These are phyloP conservation scores for Pleurotus cornucopiae DNA, from an alignment of 768 basidiomycete species.

Conservation along the genomic window DNA sequence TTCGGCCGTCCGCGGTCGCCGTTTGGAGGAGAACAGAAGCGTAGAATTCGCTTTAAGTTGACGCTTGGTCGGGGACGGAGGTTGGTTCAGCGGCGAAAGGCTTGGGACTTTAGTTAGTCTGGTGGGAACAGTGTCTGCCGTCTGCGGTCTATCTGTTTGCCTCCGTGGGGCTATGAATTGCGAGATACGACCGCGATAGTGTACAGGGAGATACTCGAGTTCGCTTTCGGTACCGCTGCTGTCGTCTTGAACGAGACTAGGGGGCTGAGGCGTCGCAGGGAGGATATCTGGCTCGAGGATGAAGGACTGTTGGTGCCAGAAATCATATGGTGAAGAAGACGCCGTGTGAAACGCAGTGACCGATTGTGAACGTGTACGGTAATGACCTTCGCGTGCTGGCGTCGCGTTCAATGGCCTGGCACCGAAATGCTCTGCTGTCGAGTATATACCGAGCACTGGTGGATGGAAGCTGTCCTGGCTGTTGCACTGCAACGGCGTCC, in stretches of 20 bases:
- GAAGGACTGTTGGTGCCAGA: constrained; percentile 8
- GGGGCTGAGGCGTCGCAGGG: background rate
- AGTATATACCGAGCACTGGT: background rate
- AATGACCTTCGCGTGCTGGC: constrained; percentile 6
- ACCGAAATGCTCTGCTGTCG: background rate
- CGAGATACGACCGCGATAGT: background rate
- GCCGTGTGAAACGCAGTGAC: constrained; percentile 4
- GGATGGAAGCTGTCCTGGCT: constrained; percentile 5
- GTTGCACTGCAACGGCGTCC: constrained; percentile 25
- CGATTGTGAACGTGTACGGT: constrained; percentile 7
- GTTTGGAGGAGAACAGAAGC: constrained; percentile 4
- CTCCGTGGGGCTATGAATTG: constrained; percentile 1
- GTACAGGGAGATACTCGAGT: constrained; percentile 1
- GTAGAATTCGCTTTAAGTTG: constrained; percentile 1
- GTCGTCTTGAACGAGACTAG: constrained; percentile 3
- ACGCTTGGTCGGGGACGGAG: background rate
- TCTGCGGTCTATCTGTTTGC: background rate
- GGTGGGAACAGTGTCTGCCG: background rate
- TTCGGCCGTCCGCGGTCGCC: background rate
- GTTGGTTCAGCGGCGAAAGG: background rate
- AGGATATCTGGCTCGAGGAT: constrained; percentile 4
- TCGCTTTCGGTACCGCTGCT: constrained; percentile 6
- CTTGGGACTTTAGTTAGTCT: constrained; percentile 1
- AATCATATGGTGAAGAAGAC: constrained; percentile 5
- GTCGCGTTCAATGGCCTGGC: constrained; percentile 1